Base-by-base conservation (phyloP, 192 early-diverging fungal genomes). In the Backusella luteola region DNA sequence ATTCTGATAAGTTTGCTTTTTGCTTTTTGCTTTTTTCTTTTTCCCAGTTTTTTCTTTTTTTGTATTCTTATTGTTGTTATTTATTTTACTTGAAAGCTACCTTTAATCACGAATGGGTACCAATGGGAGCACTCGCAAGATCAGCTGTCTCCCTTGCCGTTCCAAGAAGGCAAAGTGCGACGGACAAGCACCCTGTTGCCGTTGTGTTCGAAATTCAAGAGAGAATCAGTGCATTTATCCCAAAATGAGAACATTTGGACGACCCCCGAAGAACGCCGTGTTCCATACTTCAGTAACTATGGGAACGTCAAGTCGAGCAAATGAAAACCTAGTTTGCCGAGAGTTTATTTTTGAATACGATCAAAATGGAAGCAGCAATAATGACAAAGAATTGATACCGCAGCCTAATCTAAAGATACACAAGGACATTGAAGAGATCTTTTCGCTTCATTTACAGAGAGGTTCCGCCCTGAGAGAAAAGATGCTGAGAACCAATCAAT, bases 211-310 rank as follows among this genome's bases (percentile, higher is more conserved):
- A 52, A 63, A 63, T 63, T 29, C 56, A 63, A 67, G 52, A 59
- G 46, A 75, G 7, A 69, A 46, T 23, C 42, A 69, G 6, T 81
- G 80, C 34, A 68, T 69, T 17, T 81, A 74, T 41, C 44, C 32
- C 3, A 34, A 67, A 36, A 52, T 76, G 12, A 76, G 80, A 35
- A 36, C 66, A 41, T 76, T 73, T 19, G 80, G 80, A 21, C 76
- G 80, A 35, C 80, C 80, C 15, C 71, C 80, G 0, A 81, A 81
- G 42, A 81, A 81, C 34, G 76, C 76, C 12, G 80, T 81, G 12
- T 66, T 81, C 6, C 77, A 81, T 21, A 76, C 73, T 36, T 63
- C 74, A 36, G 73, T 77, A 3, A 56, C 76, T 14, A 19, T 39
- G 53, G 59, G 44, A 35, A 23, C 56, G 9, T 26, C 56, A 63